Conservation (phyloP, 495 filamentous ascomycete species). For the Ascodesmis nigricans region DNA sequence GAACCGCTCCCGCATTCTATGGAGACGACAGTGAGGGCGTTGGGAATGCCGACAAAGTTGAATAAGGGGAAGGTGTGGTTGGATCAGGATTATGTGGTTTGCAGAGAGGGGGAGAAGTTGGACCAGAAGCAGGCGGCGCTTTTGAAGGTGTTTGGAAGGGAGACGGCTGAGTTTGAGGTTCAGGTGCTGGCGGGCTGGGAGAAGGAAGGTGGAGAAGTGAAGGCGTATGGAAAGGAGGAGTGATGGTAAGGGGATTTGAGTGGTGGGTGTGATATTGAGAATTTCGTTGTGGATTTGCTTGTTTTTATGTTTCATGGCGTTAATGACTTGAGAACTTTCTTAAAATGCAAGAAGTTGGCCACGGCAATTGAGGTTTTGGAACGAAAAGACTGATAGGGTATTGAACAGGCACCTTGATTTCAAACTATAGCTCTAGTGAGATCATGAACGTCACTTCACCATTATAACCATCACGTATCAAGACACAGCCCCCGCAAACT, state of each 20-base stretch:
- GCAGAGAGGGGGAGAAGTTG: constrained; percentile 56
- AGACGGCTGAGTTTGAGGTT: constrained; percentile 71
- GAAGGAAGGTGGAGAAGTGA: constrained; percentile 19
- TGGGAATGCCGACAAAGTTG: constrained; percentile 73
- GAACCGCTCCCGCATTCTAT: constrained; percentile 66
- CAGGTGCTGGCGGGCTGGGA: constrained; percentile 42
- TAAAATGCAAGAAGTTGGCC: no score
- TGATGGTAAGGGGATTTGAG: constrained; percentile 27
- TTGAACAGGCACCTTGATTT: no score
- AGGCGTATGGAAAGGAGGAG: constrained; percentile 24
- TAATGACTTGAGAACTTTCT: no score
- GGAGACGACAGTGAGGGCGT: constrained; percentile 65
- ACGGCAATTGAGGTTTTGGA: no score
- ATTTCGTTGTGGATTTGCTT: constrained; percentile 6
- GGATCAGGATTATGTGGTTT: constrained; percentile 56
- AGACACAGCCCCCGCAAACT: no score
- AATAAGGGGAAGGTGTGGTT: constrained; percentile 71
- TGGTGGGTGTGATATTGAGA: constrained; percentile 16
- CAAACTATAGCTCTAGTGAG: no score
- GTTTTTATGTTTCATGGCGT: no score
- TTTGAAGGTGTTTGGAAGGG: constrained; percentile 81
- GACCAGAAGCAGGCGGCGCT: constrained; percentile 77
- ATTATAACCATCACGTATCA: no score
- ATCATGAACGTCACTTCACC: no score
- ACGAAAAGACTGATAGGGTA: no score